Percentiles rank a stretch among this genome's conserved stretches.
Conservation (phyloP, 2,329 filamentous ascomycete species). For the Lachnellula suecica region DNA sequence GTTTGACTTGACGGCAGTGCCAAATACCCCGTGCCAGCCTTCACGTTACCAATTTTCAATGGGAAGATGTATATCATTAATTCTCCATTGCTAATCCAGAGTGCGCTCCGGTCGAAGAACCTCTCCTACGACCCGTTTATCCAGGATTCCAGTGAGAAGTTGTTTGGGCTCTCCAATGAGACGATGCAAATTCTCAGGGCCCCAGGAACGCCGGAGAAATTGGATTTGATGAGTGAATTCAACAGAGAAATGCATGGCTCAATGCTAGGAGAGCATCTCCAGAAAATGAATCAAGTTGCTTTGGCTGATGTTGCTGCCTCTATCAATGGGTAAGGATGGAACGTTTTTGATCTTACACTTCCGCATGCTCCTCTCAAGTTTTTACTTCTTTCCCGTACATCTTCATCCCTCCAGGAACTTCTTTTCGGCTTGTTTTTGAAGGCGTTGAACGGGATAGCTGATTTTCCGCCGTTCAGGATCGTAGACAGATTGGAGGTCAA, state of each 20-base stretch:
- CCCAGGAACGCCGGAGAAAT: constrained; percentile 27
- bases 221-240: constrained; percentile 29
- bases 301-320: constrained; percentile 34
- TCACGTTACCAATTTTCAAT: constrained; percentile 44
- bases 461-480: no score
- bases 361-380: no score
- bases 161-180: neutral
- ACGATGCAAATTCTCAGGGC: constrained; percentile 30
- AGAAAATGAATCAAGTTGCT: constrained; percentile 37
- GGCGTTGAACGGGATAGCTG: no score
- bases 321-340: no score
- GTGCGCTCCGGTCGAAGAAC: constrained; percentile 39
- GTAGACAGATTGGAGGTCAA: constrained; percentile 29
- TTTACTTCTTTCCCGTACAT: no score
- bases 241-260: constrained; percentile 34
- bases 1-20: constrained; percentile 14
- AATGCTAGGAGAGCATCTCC: constrained; percentile 36
- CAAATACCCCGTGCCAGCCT: constrained; percentile 34
- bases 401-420: no score
- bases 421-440: no score
- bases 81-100: constrained; percentile 38
- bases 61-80: constrained; percentile 45
- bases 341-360: no score
- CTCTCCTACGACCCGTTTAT: constrained; percentile 44
- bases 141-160: constrained; percentile 29